A percentile compares a stretch with the other conserved stretches of the same genome.
Evolutionary conservation across 495 filamentous ascomycete genomes (phyloP).

Genomic region (Daldinia caldariorum): DNA sequence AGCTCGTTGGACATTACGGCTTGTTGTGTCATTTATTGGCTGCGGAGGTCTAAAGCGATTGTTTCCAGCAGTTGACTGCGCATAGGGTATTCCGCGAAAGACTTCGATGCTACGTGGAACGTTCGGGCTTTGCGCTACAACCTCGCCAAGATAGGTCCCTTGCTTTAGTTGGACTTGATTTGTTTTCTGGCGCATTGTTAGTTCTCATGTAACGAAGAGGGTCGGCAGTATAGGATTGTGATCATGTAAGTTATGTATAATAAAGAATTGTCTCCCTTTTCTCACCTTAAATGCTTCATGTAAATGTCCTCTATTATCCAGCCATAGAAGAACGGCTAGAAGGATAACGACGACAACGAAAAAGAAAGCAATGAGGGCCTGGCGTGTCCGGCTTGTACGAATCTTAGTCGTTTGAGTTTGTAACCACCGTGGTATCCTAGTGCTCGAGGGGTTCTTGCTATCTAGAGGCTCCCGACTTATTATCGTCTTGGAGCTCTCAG

Average conservation of each 20-base stretch:
- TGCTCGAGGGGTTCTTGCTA: constrained; percentile 12
- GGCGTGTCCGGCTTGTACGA: constrained; percentile 39
- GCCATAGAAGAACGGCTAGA: constrained; percentile 29
- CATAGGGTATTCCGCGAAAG: constrained; percentile 71
- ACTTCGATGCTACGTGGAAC: constrained; percentile 62
- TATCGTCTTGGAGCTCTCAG: constrained; percentile 24
- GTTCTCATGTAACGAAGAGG: constrained; percentile 9
- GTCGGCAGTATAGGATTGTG: too few species aligned
- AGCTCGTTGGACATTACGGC: constrained; percentile 46
- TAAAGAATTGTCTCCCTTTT: constrained; percentile 5
- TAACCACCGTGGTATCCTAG: constrained; percentile 24
- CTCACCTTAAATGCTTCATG: constrained; percentile 35
- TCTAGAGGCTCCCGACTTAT: background rate
- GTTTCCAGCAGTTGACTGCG: constrained; percentile 62
- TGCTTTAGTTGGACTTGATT: constrained; percentile 54
- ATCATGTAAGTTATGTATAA: constrained; percentile 1
- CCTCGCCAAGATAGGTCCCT: constrained; percentile 64
- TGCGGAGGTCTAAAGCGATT: constrained; percentile 66
- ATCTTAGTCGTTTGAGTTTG: constrained; percentile 19
- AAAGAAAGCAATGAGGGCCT: constrained; percentile 33
- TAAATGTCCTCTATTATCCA: constrained; percentile 19
- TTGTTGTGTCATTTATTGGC: constrained; percentile 45
- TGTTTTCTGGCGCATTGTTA: constrained; percentile 45
- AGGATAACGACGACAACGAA: constrained; percentile 19
- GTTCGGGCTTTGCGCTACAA: constrained; percentile 49